A percentile compares a stretch with the other conserved stretches of the same genome.
These are phyloP conservation scores for Plasmodium vivax DNA, from an alignment of 169 alveolate species.

Conservation along the genomic window DNA sequence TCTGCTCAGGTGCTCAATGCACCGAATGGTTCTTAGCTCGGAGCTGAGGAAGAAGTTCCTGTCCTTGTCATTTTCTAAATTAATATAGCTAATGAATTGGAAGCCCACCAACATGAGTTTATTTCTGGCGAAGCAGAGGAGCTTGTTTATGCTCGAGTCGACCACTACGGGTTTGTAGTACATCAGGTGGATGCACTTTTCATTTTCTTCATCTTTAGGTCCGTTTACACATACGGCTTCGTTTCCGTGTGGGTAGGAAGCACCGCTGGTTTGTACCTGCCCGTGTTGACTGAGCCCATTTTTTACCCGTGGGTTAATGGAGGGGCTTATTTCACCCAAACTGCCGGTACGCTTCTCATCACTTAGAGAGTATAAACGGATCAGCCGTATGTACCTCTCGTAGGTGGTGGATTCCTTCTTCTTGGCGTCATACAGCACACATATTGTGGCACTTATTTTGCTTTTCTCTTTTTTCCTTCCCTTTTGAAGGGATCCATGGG, in stretches of 20 bases:
- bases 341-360: background rate
- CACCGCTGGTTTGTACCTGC: background rate
- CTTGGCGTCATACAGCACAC: constrained; percentile 63
- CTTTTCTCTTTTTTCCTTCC: constrained; percentile 4
- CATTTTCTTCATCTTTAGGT: background rate
- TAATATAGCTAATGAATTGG: constrained; percentile 59
- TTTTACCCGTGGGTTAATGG: background rate
- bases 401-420: constrained; percentile 22
- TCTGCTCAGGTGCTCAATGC: constrained; percentile 12
- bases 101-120: constrained; percentile 44
- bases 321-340: background rate
- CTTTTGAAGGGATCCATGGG: background rate
- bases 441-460: constrained; percentile 18
- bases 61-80: constrained; percentile 21
- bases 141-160: constrained; percentile 62
- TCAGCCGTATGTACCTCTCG: constrained; percentile 46
- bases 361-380: constrained; percentile 1
- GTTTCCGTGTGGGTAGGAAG: background rate
- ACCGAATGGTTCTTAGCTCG: constrained; percentile 62
- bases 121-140: constrained; percentile 41
- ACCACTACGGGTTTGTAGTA: constrained; percentile 48
- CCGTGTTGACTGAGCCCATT: background rate
- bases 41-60: constrained; percentile 52
- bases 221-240: background rate
- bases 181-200: background rate